Percentiles rank a stretch among this genome's conserved stretches.
Evolutionary conservation across 306 rosid genomes (phyloP).

Genomic region (Castanea crenata): DNA sequence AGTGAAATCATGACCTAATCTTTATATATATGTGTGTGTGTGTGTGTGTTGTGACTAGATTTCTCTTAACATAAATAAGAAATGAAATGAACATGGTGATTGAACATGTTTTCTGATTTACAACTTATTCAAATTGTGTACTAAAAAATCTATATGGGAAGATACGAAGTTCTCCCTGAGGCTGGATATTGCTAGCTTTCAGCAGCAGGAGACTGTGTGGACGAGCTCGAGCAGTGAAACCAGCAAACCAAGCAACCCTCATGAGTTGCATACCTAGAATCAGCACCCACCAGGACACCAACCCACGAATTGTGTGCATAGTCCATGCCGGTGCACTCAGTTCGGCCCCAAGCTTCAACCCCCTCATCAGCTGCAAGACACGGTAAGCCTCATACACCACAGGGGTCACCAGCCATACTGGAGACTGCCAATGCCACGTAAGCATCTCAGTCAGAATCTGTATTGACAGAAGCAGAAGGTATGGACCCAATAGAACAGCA

Average conservation of each 20-base stretch:
- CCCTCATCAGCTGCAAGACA: conserved; percentile 88
- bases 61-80: neutral
- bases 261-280: conserved; percentile 85
- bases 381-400: conserved; percentile 80
- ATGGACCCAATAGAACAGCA: conserved; percentile 74
- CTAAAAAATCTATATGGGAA: neutral
- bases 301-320: conserved; percentile 67
- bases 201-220: conserved; percentile 32
- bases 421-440: conserved; percentile 95
- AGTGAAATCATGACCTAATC: neutral
- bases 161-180: neutral
- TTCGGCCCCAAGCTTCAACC: conserved; percentile 79
- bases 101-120: conserved; percentile 13
- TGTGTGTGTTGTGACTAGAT: neutral
- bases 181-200: conserved; percentile 18
- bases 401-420: conserved; percentile 95
- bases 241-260: conserved; percentile 98
- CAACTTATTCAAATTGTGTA: neutral
- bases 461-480: conserved; percentile 69
- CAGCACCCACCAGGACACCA: conserved; percentile 95
- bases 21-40: neutral
- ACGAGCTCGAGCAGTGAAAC: conserved; percentile 47
- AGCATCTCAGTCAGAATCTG: conserved; percentile 80
- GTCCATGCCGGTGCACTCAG: conserved; percentile 76
- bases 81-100: neutral